Conservation (phyloP, 73 alveolate species). For the Paramecium sonneborni region DNA sequence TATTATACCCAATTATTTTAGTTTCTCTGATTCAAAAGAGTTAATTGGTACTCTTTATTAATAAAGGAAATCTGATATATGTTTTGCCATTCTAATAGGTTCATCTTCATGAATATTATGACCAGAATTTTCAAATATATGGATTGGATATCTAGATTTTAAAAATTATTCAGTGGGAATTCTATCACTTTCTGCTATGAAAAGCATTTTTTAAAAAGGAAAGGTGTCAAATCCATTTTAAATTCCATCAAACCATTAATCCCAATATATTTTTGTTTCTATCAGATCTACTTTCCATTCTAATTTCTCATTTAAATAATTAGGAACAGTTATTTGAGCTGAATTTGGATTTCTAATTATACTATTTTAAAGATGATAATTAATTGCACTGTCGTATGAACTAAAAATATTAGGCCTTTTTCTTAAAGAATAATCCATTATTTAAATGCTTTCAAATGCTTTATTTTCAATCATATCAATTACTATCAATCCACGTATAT, state of each 20-base stretch:
- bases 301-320: background rate
- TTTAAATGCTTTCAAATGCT: background rate
- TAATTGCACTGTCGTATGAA: too few species aligned
- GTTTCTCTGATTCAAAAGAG: background rate
- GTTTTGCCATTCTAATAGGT: slow-evolving; percentile 29
- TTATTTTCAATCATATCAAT: slow-evolving; percentile 1
- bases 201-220: too few species aligned
- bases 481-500: background rate
- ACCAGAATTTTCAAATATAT: background rate
- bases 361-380: background rate
- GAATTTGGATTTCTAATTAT: background rate
- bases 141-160: slow-evolving; percentile 26
- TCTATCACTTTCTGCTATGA: too few species aligned
- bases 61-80: background rate
- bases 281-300: slow-evolving; percentile 36
- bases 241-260: slow-evolving; percentile 16
- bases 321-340: slow-evolving; percentile 36
- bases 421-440: background rate
- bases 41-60: background rate
- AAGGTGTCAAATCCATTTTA: background rate
- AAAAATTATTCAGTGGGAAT: background rate
- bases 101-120: slow-evolving; percentile 32
- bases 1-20: background rate
- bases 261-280: background rate
- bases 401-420: too few species aligned